These are phyloP conservation scores for Pseudocercospora cruenta DNA, from an alignment of 2,329 filamentous ascomycete genomes.

Conservation along the genomic window DNA sequence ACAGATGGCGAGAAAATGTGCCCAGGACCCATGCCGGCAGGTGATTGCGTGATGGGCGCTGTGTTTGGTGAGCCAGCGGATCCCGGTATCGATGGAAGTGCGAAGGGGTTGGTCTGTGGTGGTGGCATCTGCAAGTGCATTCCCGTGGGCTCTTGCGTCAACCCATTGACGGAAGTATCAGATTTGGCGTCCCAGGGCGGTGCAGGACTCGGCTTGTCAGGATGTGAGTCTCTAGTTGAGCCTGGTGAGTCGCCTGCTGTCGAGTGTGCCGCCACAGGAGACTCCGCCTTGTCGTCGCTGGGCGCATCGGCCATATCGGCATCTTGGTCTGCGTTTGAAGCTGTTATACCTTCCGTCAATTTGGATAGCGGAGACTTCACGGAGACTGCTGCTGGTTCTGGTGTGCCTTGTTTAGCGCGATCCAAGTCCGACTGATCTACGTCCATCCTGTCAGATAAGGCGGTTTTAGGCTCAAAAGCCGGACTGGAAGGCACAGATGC, in stretches of 20 bases:
- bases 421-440: constrained; percentile 17
- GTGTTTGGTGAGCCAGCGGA: constrained; percentile 17
- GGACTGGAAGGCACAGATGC: constrained; percentile 13
- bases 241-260: neutral
- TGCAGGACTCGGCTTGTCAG: constrained; percentile 13
- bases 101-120: constrained; percentile 32
- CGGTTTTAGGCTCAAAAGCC: neutral
- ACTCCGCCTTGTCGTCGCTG: constrained; percentile 13
- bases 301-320: constrained; percentile 28
- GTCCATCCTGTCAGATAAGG: constrained; percentile 26
- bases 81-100: constrained; percentile 30
- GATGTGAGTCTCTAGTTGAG: neutral
- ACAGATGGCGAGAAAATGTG: constrained; percentile 43
- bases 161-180: constrained; percentile 11
- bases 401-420: neutral
- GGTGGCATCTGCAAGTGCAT: constrained; percentile 42
- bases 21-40: constrained; percentile 28
- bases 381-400: neutral
- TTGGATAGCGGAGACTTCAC: constrained; percentile 9
- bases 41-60: constrained; percentile 31
- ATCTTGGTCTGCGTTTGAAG: constrained; percentile 16
- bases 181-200: constrained; percentile 16
- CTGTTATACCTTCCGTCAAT: constrained; percentile 3
- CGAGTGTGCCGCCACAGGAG: neutral
- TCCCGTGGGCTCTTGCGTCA: constrained; percentile 25